Conservation (phyloP, 441 rosid genomes). For the Gossypium trilobum region DNA sequence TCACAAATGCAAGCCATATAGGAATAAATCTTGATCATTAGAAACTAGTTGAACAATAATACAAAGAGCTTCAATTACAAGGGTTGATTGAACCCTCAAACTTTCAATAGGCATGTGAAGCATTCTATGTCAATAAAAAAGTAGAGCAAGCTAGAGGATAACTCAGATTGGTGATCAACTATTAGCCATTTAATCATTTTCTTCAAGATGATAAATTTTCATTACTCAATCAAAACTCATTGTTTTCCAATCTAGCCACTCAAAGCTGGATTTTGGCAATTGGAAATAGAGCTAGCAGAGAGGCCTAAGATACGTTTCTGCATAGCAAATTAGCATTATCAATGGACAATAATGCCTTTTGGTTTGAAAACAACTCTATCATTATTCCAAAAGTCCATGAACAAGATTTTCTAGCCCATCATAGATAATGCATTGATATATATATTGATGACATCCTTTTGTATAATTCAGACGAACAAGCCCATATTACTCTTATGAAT, state of each 20-base stretch:
- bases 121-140: not conserved
- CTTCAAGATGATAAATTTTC: not conserved
- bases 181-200: not conserved
- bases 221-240: not conserved
- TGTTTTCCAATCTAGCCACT: not conserved
- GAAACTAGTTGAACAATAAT: not conserved
- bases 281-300: not conserved
- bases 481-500: not conserved
- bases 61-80: not conserved
- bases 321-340: not conserved
- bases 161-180: not conserved
- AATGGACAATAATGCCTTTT: not conserved
- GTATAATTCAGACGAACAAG: not conserved
- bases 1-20: not conserved
- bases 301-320: not conserved
- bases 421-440: not conserved
- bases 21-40: not conserved
- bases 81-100: not conserved
- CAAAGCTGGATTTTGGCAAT: not conserved
- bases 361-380: not conserved
- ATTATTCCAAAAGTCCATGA: not conserved
- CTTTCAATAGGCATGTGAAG: not conserved
- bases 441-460: not conserved
- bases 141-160: not conserved
- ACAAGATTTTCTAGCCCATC: not conserved